Percentiles rank a stretch among this genome's conserved stretches.
These are phyloP conservation scores for Yamadazyma friedrichii DNA, from an alignment of 1,139 yeast genomes.

Conservation along the genomic window DNA sequence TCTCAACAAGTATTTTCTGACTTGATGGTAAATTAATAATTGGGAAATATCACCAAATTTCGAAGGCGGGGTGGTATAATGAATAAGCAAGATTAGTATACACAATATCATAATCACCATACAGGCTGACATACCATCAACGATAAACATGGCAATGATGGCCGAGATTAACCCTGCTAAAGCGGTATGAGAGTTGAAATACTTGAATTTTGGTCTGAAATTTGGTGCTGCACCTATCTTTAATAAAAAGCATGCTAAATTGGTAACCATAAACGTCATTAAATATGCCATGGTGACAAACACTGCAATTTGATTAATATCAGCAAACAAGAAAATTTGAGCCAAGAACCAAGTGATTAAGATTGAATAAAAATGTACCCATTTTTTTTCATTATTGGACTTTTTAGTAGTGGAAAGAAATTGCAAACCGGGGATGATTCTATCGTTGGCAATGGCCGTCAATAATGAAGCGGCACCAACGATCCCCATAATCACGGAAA, in stretches of 20 bases:
- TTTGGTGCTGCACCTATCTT: constrained; percentile 93
- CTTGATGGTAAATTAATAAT: constrained; percentile 90
- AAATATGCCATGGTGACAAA: constrained; percentile 95
- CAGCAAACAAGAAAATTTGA: constrained; percentile 81
- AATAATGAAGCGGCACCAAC: constrained; percentile 91
- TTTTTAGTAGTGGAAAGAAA: constrained; percentile 50
- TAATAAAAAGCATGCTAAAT: constrained; percentile 85
- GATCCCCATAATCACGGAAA: constrained; percentile 90
- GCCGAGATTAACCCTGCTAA: constrained; percentile 69
- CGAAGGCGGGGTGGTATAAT: constrained; percentile 89
- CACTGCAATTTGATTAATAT: constrained; percentile 90
- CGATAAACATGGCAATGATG: constrained; percentile 85
- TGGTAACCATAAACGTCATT: constrained; percentile 92
- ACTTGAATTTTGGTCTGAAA: constrained; percentile 90
- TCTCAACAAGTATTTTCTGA: constrained; percentile 79
- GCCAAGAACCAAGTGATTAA: constrained; percentile 77
- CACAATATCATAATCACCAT: constrained; percentile 66
- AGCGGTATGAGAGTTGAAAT: constrained; percentile 82
- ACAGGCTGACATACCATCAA: constrained; percentile 86
- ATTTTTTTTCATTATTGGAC: constrained; percentile 47
- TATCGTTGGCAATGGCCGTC: constrained; percentile 88
- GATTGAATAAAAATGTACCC: constrained; percentile 50
- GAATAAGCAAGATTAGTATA: constrained; percentile 71
- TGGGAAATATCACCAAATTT: constrained; percentile 98
- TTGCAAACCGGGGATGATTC: constrained; percentile 72